These are phyloP conservation scores for Myxozyma sirexii DNA, from an alignment of 805 yeast genomes.

Conservation along the genomic window DNA sequence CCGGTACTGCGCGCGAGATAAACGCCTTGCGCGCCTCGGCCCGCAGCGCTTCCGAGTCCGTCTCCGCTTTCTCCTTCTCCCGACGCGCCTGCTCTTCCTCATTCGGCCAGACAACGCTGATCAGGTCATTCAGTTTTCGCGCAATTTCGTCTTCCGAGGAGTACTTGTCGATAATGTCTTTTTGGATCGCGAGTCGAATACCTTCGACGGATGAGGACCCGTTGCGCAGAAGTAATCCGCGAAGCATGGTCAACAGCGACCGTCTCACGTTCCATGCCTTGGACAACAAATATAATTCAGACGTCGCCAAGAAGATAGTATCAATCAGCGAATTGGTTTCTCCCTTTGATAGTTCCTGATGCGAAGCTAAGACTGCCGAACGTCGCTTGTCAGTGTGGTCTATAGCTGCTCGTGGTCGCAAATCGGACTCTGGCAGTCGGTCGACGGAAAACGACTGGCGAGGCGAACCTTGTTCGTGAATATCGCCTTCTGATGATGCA, in stretches of 20 bases:
- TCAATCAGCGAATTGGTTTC: slow-evolving; percentile 33
- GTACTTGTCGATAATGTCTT: slow-evolving; percentile 31
- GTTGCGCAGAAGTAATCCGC: slow-evolving; percentile 34
- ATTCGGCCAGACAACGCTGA: slow-evolving; percentile 27
- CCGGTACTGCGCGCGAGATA: slow-evolving; percentile 34
- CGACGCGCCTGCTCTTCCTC: slow-evolving; percentile 6
- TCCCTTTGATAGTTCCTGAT: slow-evolving; percentile 19
- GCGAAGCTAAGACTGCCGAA: slow-evolving; percentile 11
- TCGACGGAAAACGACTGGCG: slow-evolving; percentile 5
- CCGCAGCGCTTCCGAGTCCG: slow-evolving; percentile 29
- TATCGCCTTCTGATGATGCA: slow-evolving; percentile 14
- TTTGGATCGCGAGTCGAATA: slow-evolving; percentile 32
- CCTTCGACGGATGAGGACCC: slow-evolving; percentile 35
- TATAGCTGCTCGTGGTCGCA: not conserved
- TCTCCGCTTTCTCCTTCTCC: slow-evolving; percentile 10
- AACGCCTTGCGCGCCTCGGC: slow-evolving; percentile 33
- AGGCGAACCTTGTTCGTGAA: not conserved
- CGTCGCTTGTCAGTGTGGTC: slow-evolving; percentile 10
- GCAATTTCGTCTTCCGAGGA: slow-evolving; percentile 32
- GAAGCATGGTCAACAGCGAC: slow-evolving; percentile 34
- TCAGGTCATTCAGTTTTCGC: slow-evolving; percentile 25
- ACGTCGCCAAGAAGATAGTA: slow-evolving; percentile 31
- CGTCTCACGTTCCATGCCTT: slow-evolving; percentile 37
- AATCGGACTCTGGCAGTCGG: not conserved
- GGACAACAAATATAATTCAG: slow-evolving; percentile 34